Evolutionary conservation across 176 grass and related monocot genomes (phyloP), one percentile per base, ranked within the genome.

Genomic region (Hordeum vulgare): DNA sequence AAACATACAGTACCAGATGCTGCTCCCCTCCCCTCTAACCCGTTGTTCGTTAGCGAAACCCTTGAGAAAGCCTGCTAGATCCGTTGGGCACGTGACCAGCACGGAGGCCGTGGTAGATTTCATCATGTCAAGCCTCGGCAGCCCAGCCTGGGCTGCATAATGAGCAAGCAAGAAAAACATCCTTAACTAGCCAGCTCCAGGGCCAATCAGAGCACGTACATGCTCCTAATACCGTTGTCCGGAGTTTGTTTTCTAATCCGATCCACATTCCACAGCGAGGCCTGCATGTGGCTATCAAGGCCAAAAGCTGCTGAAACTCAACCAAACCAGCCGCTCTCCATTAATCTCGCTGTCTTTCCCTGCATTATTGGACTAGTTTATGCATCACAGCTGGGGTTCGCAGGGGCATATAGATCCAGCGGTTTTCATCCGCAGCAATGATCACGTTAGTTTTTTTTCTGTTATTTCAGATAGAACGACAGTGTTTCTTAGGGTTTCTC

Each of bases 271-370:
- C 41, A 51, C 17, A 61, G 51, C 66, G 47, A 58, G 41, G 14
- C 42, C 60, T 27, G 71, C 81, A 28, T 76, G 71, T 76, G 59
- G 71, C 13, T 25, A 35, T 9, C 18, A 13, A 35, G 9, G 28
- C 36, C 31, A 42, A 78, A 83, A 34, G 60, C 31, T 44, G 59
- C 20, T 47, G 20, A 34, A 49, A 49, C 58, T 12, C 27, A 63
- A 82, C 81, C 59, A 63, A 74, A 84, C 51, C 36, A 33, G 59
- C 59, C 71, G 71, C 60, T 84, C 81, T 36, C 36, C 61, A 74
- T 47, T 83, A 74, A 73, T 61, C 70, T 4, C 2, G 61, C 58
- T 75, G 58, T 74, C 12, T 75, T 75, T 51, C 11, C 25, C 2
- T 21, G 9, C 71, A 34, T 42, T 10, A 34, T 45, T 74, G 68